Evolutionary conservation across 2,329 filamentous ascomycete genomes (phyloP).

Genomic region (Fusarium udum): DNA sequence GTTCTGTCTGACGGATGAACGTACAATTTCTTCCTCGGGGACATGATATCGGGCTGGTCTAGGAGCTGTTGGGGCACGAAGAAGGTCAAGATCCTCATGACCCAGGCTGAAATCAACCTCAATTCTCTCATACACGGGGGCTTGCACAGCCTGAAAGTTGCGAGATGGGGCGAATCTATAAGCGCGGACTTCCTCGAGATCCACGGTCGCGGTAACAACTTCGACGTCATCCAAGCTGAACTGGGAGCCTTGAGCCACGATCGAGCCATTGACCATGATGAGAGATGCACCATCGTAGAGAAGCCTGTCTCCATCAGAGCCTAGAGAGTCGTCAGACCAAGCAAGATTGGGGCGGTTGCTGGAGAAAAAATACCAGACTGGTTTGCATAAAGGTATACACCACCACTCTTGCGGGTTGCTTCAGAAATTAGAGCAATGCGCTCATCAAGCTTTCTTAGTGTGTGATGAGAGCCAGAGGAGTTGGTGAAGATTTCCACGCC

Average conservation of each 20-base stretch:
- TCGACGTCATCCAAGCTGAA: slow-evolving; percentile 69
- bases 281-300: slow-evolving; percentile 65
- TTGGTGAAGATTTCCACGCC: slow-evolving; percentile 80
- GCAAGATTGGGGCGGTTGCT: not conserved
- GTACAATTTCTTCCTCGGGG: slow-evolving; percentile 39
- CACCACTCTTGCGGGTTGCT: slow-evolving; percentile 70
- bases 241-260: slow-evolving; percentile 70
- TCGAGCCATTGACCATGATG: slow-evolving; percentile 69
- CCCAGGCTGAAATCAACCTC: slow-evolving; percentile 44
- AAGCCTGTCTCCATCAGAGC: slow-evolving; percentile 68
- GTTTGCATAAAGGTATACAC: slow-evolving; percentile 62
- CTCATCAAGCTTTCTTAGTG: slow-evolving; percentile 72
- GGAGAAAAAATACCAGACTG: slow-evolving; percentile 32
- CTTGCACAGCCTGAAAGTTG: slow-evolving; percentile 63
- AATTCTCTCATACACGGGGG: slow-evolving; percentile 32
- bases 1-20: not conserved
- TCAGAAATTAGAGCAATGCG: slow-evolving; percentile 72
- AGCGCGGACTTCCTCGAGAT: slow-evolving; percentile 75
- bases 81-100: slow-evolving; percentile 44
- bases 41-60: slow-evolving; percentile 29
- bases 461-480: slow-evolving; percentile 53
- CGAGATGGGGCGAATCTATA: slow-evolving; percentile 66
- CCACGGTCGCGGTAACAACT: slow-evolving; percentile 71
- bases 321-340: not conserved
- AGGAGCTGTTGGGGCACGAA: slow-evolving; percentile 43